Evolutionary conservation across 495 filamentous ascomycete genomes (phyloP).

Genomic region (Pseudotulostoma volvatum): DNA sequence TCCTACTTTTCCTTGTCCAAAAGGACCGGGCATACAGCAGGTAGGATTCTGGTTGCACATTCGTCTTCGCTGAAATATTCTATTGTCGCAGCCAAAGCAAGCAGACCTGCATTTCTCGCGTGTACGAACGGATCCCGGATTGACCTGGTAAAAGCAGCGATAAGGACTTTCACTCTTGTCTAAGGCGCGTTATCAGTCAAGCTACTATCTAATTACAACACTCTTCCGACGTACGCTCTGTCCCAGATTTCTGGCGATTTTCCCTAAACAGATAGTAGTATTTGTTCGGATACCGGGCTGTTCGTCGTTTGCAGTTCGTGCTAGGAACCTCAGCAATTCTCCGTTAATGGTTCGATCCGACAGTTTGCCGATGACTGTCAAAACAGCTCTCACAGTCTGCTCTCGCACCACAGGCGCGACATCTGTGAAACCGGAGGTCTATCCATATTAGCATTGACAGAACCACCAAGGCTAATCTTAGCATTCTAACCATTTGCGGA

Average conservation of each 20-base stretch:
- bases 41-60: slow-evolving; percentile 67
- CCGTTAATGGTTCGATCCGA: slow-evolving; percentile 88
- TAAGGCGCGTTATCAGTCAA: slow-evolving; percentile 15
- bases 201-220: background rate
- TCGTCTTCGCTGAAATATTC: slow-evolving; percentile 86
- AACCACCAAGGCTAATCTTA: background rate
- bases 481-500: slow-evolving; percentile 56
- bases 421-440: slow-evolving; percentile 86
- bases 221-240: slow-evolving; percentile 35
- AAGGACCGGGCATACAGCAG: slow-evolving; percentile 61
- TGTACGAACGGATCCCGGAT: slow-evolving; percentile 89
- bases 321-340: slow-evolving; percentile 76
- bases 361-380: slow-evolving; percentile 71
- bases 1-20: slow-evolving; percentile 75
- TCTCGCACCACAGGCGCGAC: slow-evolving; percentile 81
- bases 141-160: slow-evolving; percentile 77
- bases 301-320: slow-evolving; percentile 93
- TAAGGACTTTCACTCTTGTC: slow-evolving; percentile 74
- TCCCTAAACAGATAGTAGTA: slow-evolving; percentile 91
- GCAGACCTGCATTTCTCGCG: slow-evolving; percentile 70
- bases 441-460: slow-evolving; percentile 6
- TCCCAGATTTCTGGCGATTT: slow-evolving; percentile 81
- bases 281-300: slow-evolving; percentile 96
- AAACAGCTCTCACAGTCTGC: slow-evolving; percentile 84
- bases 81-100: slow-evolving; percentile 68